Conservation (phyloP, 2,329 filamentous ascomycete genomes). For the Diplodia mutila region DNA sequence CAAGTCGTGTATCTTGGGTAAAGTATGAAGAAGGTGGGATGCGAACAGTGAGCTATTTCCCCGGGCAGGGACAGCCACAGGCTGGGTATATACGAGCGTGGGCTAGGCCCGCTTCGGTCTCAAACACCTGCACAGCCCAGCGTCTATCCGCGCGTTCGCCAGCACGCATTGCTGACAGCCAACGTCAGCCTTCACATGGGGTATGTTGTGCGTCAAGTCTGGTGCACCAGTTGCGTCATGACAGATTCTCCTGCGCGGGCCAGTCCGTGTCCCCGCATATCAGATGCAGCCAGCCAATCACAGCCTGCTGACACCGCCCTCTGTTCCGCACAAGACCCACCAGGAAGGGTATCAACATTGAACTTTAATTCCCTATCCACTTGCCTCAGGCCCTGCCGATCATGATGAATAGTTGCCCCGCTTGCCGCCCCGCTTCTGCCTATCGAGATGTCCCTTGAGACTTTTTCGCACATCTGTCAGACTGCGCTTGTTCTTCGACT, state of each 20-base stretch:
- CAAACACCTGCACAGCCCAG: not conserved
- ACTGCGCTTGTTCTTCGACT: conserved; percentile 93
- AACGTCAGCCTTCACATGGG: conserved; percentile 22
- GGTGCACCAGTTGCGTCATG: conserved; percentile 10
- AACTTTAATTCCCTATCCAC: conserved; percentile 8
- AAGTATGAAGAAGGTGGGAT: not conserved
- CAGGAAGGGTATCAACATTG: conserved; percentile 6
- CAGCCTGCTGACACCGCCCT: not conserved
- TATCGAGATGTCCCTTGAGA: conserved; percentile 77
- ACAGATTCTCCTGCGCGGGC: not conserved
- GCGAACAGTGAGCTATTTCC: not conserved
- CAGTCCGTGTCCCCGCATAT: not conserved
- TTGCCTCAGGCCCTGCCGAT: not conserved
- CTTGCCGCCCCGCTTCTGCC: conserved; percentile 81
- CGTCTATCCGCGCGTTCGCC: not conserved
- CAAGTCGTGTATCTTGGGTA: not conserved
- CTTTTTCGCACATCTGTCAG: conserved; percentile 82
- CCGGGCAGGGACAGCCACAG: not conserved
- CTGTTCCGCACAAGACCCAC: not conserved
- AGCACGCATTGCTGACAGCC: conserved; percentile 13
- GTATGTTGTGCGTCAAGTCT: conserved; percentile 11
- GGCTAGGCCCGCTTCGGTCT: not conserved
- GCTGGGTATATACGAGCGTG: conserved; percentile 13
- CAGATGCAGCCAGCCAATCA: conserved; percentile 7
- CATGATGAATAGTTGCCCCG: conserved; percentile 63